A percentile compares a stretch with the other conserved stretches of the same genome.
These are phyloP conservation scores for Penicillium sp. DNA, from an alignment of 2,329 filamentous ascomycete genomes.

Conservation along the genomic window DNA sequence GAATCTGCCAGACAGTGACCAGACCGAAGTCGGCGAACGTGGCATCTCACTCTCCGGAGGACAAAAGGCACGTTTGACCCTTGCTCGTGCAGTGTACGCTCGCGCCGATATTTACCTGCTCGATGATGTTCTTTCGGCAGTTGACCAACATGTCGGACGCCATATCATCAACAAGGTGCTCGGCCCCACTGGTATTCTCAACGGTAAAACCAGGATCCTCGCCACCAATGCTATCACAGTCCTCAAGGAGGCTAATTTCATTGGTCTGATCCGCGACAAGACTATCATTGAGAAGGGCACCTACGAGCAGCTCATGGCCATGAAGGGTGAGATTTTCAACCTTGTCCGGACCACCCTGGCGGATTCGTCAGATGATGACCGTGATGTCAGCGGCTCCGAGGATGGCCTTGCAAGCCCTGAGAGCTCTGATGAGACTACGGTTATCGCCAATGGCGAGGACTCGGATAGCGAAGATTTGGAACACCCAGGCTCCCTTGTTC, in stretches of 20 bases:
- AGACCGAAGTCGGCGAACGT: slow-evolving; percentile 93
- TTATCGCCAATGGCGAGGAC: slow-evolving; percentile 50
- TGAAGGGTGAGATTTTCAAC: slow-evolving; percentile 86
- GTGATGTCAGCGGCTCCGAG: slow-evolving; percentile 55
- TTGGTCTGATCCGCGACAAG: slow-evolving; percentile 79
- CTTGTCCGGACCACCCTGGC: slow-evolving; percentile 72
- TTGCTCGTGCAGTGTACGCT: slow-evolving; percentile 93
- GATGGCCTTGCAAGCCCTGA: slow-evolving; percentile 68
- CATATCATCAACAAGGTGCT: slow-evolving; percentile 95
- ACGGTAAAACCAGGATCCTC: slow-evolving; percentile 83
- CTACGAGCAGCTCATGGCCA: slow-evolving; percentile 84
- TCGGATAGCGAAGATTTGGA: slow-evolving; percentile 61
- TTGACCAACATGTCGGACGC: slow-evolving; percentile 95
- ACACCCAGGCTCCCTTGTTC: slow-evolving; percentile 73
- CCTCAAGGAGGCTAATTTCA: slow-evolving; percentile 82
- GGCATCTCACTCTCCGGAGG: slow-evolving; percentile 95
- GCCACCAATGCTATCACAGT: slow-evolving; percentile 95
- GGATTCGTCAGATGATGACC: slow-evolving; percentile 42
- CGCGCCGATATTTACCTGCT: slow-evolving; percentile 94
- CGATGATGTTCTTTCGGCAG: slow-evolving; percentile 90
- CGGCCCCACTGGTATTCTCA: slow-evolving; percentile 76
- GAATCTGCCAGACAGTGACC: slow-evolving; percentile 89
- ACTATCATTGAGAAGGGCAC: slow-evolving; percentile 84
- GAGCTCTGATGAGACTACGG: slow-evolving; percentile 58
- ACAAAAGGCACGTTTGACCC: slow-evolving; percentile 88